phyloP scores from a whole-genome alignment of 2,329 filamentous ascomycete species.

The Fusarium chuoi region DNA sequence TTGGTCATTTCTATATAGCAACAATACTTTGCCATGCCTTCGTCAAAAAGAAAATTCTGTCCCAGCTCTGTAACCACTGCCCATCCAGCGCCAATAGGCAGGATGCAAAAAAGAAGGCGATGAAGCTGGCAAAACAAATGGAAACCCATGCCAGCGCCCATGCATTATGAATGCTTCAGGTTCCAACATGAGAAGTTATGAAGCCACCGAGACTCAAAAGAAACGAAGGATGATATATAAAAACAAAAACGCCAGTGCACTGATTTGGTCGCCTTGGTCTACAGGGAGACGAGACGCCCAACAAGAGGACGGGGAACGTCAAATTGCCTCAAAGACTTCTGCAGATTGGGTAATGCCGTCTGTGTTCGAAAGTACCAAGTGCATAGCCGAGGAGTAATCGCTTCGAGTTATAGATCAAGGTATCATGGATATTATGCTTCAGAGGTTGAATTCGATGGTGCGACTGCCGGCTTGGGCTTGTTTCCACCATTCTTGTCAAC shows the following conservation, averaged over 20 bases:
- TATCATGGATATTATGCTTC: slow-evolving; percentile 11
- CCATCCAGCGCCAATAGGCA: slow-evolving; percentile 5
- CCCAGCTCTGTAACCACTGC: slow-evolving; percentile 2
- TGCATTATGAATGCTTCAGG: not conserved
- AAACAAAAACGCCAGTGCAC: slow-evolving; percentile 23
- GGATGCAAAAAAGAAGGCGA: slow-evolving; percentile 7
- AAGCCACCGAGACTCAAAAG: not conserved
- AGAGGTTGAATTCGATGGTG: slow-evolving; percentile 14
- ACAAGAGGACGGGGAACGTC: slow-evolving; percentile 2
- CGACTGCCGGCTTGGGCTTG: slow-evolving; percentile 8
- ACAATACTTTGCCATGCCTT: slow-evolving; percentile 18
- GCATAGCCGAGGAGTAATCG: not conserved
- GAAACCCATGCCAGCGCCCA: not conserved
- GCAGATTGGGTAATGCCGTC: slow-evolving; percentile 4
- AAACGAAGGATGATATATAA: slow-evolving; percentile 1
- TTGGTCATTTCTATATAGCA: slow-evolving; percentile 13
- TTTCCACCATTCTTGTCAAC: slow-evolving; percentile 42
- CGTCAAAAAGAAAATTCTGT: not conserved
- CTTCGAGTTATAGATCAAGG: not conserved
- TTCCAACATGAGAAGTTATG: not conserved
- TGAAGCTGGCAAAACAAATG: slow-evolving; percentile 9
- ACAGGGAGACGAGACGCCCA: not conserved
- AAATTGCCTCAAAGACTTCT: slow-evolving; percentile 4
- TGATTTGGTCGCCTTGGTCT: not conserved
- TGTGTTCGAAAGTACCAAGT: not conserved